A percentile compares a stretch with the other conserved stretches of the same genome.
These are phyloP conservation scores for Cladosporium colombiae DNA, from an alignment of 2,329 filamentous ascomycete genomes.

Conservation along the genomic window DNA sequence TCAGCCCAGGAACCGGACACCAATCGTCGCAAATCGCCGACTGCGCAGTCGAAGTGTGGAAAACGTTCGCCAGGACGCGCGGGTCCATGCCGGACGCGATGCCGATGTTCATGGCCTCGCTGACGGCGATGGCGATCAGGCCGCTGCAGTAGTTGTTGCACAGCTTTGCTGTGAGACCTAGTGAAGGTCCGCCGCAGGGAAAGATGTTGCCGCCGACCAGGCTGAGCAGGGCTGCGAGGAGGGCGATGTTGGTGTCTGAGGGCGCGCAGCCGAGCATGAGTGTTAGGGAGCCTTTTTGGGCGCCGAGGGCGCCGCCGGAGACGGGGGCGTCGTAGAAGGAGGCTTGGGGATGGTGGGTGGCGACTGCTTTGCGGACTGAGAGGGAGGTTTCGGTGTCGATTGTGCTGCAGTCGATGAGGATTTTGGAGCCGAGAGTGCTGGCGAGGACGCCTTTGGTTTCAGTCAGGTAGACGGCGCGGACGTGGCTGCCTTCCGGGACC, in stretches of 20 bases:
- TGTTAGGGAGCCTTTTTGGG: constrained; percentile 53
- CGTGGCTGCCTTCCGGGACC: constrained; percentile 56
- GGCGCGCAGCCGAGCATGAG: constrained; percentile 58
- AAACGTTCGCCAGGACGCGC: constrained; percentile 54
- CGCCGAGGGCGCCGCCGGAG: constrained; percentile 55
- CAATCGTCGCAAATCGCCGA: constrained; percentile 55
- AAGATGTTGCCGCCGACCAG: constrained; percentile 58
- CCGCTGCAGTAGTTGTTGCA: constrained; percentile 64
- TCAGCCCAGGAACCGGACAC: constrained; percentile 54
- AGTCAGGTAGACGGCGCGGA: constrained; percentile 54
- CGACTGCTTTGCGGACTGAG: constrained; percentile 45
- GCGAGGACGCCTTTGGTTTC: constrained; percentile 45
- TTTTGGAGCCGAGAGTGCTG: constrained; percentile 45
- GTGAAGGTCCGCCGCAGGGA: constrained; percentile 56
- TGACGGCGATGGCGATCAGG: constrained; percentile 59
- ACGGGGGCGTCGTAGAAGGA: constrained; percentile 57
- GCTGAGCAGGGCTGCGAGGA: constrained; percentile 47
- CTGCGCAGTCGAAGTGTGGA: constrained; percentile 54
- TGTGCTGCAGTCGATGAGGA: constrained; percentile 58
- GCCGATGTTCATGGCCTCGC: constrained; percentile 62
- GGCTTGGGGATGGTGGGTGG: constrained; percentile 41
- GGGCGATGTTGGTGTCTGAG: constrained; percentile 46
- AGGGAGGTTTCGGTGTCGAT: constrained; percentile 57
- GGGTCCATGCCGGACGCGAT: constrained; percentile 60
- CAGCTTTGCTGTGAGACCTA: constrained; percentile 61